These are phyloP conservation scores for Ustilago lituana DNA, from an alignment of 1,284 basidiomycete genomes.

Conservation along the genomic window DNA sequence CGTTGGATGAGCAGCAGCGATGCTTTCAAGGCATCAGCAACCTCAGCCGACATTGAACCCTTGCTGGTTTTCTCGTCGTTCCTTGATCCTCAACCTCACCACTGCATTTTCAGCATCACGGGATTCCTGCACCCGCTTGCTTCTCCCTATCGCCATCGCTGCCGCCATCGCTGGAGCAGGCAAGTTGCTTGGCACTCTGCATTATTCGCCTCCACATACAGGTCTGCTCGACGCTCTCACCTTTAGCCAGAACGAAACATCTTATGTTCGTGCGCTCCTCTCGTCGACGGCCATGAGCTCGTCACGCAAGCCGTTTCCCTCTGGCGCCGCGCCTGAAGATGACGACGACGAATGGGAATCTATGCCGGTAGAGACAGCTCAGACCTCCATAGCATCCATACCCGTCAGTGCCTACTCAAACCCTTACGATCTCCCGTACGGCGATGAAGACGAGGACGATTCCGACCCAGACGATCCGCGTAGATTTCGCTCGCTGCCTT, in stretches of 20 bases:
- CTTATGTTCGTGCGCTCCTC: slow-evolving; percentile 3
- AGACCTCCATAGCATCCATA: slow-evolving; percentile 7
- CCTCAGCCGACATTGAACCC: slow-evolving; percentile 5
- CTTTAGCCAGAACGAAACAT: too few relatives aligned
- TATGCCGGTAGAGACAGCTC: slow-evolving; percentile 43
- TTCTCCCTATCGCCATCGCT: too few relatives aligned
- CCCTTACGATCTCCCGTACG: slow-evolving; percentile 33
- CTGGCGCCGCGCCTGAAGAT: slow-evolving; percentile 2
- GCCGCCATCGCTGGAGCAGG: too few relatives aligned
- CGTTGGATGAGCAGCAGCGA: too few relatives aligned
- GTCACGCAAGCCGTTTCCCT: slow-evolving; percentile 7
- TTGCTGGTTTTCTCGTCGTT: too few relatives aligned
- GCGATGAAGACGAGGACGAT: slow-evolving; percentile 45
- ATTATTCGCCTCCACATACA: slow-evolving; percentile 8
- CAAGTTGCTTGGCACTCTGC: too few relatives aligned
- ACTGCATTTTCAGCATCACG: too few relatives aligned
- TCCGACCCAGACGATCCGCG: slow-evolving; percentile 48
- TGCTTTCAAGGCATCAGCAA: too few relatives aligned
- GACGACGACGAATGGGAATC: slow-evolving; percentile 63
- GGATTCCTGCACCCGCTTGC: too few relatives aligned
- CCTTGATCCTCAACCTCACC: too few relatives aligned
- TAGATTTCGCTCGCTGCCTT: slow-evolving; percentile 35
- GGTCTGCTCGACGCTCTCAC: too few relatives aligned
- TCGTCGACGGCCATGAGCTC: slow-evolving; percentile 31
- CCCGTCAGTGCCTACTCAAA: slow-evolving; percentile 30